These are phyloP conservation scores for Ophiostoma sp. DNA, from an alignment of 2,329 filamentous ascomycete species.

Conservation along the genomic window DNA sequence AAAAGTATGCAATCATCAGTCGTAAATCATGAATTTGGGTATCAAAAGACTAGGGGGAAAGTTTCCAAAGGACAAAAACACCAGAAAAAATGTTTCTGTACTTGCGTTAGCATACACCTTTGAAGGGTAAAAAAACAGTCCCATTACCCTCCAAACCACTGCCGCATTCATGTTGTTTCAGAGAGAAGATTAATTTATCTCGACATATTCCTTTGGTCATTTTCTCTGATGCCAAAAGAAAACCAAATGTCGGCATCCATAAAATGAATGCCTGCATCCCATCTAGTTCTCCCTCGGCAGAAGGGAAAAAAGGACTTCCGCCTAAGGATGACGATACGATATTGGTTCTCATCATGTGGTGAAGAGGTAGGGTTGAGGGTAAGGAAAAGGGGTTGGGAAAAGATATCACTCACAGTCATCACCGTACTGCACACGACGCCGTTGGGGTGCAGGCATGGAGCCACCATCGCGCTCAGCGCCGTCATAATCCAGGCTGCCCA, in stretches of 20 bases:
- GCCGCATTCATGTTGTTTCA: constrained; percentile 36
- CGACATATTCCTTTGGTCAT: constrained; percentile 39
- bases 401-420: constrained; percentile 35
- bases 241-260: constrained; percentile 33
- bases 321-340: constrained; percentile 97
- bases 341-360: constrained; percentile 71
- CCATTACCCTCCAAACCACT: not conserved
- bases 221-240: constrained; percentile 13
- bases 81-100: not conserved
- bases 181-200: constrained; percentile 53
- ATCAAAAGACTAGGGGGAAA: not conserved
- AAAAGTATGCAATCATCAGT: not conserved
- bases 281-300: not conserved
- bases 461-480: constrained; percentile 39
- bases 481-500: constrained; percentile 63
- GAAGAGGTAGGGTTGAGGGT: constrained; percentile 11
- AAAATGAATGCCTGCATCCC: not conserved
- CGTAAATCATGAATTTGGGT: not conserved
- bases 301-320: constrained; percentile 54
- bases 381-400: not conserved
- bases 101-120: not conserved
- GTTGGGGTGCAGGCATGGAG: constrained; percentile 38
- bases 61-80: not conserved
- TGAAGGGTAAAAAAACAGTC: too few species aligned
- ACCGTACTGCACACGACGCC: constrained; percentile 51